phyloP scores from a whole-genome alignment of 2,329 filamentous ascomycete species.

The Leptographium procerum region DNA sequence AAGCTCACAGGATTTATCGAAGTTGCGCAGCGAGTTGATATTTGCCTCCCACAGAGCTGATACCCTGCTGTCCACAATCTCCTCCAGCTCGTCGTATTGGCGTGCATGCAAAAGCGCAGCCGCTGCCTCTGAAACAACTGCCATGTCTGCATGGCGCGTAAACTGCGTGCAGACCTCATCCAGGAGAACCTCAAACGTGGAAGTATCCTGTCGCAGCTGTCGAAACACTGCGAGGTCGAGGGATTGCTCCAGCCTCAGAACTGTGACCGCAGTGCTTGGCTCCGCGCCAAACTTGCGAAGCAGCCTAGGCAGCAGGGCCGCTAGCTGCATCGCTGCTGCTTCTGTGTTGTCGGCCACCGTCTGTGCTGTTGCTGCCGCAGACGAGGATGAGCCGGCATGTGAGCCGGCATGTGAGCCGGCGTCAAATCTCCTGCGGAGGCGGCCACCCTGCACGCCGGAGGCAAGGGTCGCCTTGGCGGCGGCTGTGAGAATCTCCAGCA shows the following conservation, averaged over 20 bases:
- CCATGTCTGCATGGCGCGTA: constrained; percentile 77
- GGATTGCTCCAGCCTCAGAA: constrained; percentile 74
- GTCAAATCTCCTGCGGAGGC: constrained; percentile 38
- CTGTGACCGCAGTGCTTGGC: constrained; percentile 72
- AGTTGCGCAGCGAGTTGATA: constrained; percentile 58
- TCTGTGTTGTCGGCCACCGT: constrained; percentile 54
- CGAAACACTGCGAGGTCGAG: constrained; percentile 82
- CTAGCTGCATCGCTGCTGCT: constrained; percentile 65
- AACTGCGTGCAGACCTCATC: constrained; percentile 94
- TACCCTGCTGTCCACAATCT: constrained; percentile 71
- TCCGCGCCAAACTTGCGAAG: constrained; percentile 90
- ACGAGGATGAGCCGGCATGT: constrained; percentile 18
- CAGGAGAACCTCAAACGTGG: constrained; percentile 66
- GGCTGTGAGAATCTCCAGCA: constrained; percentile 78
- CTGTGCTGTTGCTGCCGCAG: background rate
- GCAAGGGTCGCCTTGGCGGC: constrained; percentile 65
- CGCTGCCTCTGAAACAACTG: constrained; percentile 74
- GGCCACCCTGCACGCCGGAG: constrained; percentile 51
- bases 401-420: too few species aligned
- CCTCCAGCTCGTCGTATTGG: constrained; percentile 77
- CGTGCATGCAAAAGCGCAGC: constrained; percentile 74
- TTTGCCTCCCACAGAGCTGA: constrained; percentile 78
- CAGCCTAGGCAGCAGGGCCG: constrained; percentile 68
- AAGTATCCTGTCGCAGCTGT: constrained; percentile 75
- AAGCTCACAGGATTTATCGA: constrained; percentile 63